Base-by-base conservation (phyloP, 1,284 basidiomycete species). In the Tilletia horrida region DNA sequence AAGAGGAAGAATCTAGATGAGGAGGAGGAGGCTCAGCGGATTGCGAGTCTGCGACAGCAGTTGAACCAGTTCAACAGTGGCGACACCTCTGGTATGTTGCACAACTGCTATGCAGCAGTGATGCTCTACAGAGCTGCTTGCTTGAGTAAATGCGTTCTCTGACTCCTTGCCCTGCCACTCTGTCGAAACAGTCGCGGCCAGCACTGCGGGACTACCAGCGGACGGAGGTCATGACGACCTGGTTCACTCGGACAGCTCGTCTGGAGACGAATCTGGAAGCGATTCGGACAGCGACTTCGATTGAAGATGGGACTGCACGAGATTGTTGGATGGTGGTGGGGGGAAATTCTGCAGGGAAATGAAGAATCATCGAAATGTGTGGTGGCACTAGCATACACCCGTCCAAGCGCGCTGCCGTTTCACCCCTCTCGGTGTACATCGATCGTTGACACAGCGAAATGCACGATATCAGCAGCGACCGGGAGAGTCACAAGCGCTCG, bases 1-100 rank as follows among this genome's bases (percentile, higher is more conserved):
- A 81, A 81, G 71, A 77, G 79, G 65, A 80, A 81, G 73, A 81
- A 79, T 55, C 66, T 81, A 47, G 79, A 81, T 55, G 80, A 81
- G 52, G 74, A 70, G 3, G 80, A 78, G 50, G 80, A 81, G 70
- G 77, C 77, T 9, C 78, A 77, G 61, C 68, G 80, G 42, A 81
- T 81, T 48, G 73, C 71, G 25, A 71, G 78, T 13, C 70, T 81
- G 50, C 77, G 81, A 69, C 73, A 75, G 67, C 80, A 81, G 73
- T 67, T 81, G 64, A 66, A 78, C 43, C 75, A 77, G 55, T 81
- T 81, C 67, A 78, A 78, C 65, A 71, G 75, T 61, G 68, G 73
- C 2, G 73, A 73, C 2, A 70, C 67, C 0, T 63, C 67, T 48
- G 44, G 62, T 59, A 31, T 50, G 63, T 64, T 21, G 35, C 35